Evolutionary conservation across 2,329 filamentous ascomycete species (phyloP).

Genomic region (Neonectria sp.): DNA sequence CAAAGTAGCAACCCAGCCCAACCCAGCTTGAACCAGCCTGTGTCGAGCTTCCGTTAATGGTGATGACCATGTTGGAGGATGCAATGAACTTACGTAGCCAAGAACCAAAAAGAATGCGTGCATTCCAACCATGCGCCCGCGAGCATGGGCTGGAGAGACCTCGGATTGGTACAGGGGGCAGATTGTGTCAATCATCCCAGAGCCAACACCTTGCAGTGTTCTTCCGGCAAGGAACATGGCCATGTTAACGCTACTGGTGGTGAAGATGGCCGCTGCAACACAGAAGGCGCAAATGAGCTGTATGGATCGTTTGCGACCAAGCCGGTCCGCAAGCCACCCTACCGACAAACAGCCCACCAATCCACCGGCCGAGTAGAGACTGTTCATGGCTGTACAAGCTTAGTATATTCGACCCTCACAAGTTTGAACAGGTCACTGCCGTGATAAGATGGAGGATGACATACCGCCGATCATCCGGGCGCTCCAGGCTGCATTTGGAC

Average conservation of each 20-base stretch:
- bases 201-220: not conserved
- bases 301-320: conserved; percentile 4
- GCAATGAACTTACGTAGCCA: conserved; percentile 5
- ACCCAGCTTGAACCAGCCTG: not conserved
- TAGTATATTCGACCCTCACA: not conserved
- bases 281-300: conserved; percentile 6
- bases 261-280: not conserved
- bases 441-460: not conserved
- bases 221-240: conserved; percentile 1
- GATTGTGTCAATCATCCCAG: conserved; percentile 8
- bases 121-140: conserved; percentile 5
- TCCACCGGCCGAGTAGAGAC: conserved; percentile 5
- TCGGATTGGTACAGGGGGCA: conserved; percentile 6
- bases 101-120: conserved; percentile 5
- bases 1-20: conserved; percentile 5
- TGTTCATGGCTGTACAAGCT: not conserved
- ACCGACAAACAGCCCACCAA: not conserved
- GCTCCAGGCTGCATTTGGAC: not conserved
- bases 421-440: too few species aligned
- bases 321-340: not conserved
- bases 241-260: not conserved
- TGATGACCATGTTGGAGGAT: not conserved
- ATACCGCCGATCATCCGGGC: not conserved
- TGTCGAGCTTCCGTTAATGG: too few species aligned
- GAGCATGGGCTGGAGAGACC: not conserved